Conservation (phyloP, 495 filamentous ascomycete species). For the Tricharina praecox region DNA sequence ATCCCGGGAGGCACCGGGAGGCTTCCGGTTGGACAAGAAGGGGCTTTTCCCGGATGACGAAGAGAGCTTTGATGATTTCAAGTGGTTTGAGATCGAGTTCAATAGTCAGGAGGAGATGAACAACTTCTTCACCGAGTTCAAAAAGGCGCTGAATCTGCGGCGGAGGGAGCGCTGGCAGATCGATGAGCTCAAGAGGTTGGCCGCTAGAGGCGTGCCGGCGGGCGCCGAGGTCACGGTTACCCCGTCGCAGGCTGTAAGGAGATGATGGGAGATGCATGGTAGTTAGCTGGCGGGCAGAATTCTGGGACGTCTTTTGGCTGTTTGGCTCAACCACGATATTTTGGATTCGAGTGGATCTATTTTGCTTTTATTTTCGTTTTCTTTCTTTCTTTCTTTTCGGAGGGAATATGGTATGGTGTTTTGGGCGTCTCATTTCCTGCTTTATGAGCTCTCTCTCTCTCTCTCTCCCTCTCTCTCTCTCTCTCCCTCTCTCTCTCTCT, state of each 20-base stretch:
- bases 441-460: too few species aligned
- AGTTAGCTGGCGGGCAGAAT: too few species aligned
- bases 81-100: constrained; percentile 22
- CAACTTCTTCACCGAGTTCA: constrained; percentile 13
- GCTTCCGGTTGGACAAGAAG: constrained; percentile 17
- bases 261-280: too few species aligned
- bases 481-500: too few species aligned
- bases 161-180: constrained; percentile 11
- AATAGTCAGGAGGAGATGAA: constrained; percentile 11
- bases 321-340: too few species aligned
- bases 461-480: too few species aligned
- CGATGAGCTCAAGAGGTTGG: constrained; percentile 13
- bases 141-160: constrained; percentile 11
- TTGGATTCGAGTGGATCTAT: too few species aligned
- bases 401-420: too few species aligned
- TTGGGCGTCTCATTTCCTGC: too few species aligned
- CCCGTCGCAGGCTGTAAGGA: neutral
- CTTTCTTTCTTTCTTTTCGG: too few species aligned
- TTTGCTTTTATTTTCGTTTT: too few species aligned
- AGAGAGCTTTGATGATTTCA: constrained; percentile 17
- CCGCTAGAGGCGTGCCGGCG: constrained; percentile 11
- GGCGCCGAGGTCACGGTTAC: neutral
- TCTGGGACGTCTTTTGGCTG: too few species aligned
- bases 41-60: constrained; percentile 14
- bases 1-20: constrained; percentile 6